A percentile compares a stretch with the other conserved stretches of the same genome.
These are phyloP conservation scores for Backusella macrospora DNA, from an alignment of 192 early-diverging fungal genomes.

Conservation along the genomic window DNA sequence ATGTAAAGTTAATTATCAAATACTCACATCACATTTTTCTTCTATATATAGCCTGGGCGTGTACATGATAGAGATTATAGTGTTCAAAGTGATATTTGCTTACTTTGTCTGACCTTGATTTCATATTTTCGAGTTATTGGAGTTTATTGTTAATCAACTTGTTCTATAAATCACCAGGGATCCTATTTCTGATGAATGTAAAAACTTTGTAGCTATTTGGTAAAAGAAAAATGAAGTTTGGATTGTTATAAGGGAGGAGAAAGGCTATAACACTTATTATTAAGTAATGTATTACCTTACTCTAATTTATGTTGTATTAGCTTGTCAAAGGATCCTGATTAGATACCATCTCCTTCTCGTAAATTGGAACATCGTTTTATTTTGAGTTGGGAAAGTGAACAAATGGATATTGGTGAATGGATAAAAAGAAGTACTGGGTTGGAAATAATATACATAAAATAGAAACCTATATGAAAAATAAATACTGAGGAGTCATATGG, in stretches of 20 bases:
- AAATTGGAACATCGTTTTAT: conserved; percentile 76
- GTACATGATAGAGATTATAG: conserved; percentile 90
- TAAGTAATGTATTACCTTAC: too few relatives aligned
- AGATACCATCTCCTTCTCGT: conserved; percentile 66
- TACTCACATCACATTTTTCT: too few relatives aligned
- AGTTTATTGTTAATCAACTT: conserved; percentile 90
- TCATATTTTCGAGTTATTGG: conserved; percentile 93
- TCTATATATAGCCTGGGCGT: conserved; percentile 78
- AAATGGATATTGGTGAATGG: conserved; percentile 60
- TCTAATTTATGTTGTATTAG: conserved; percentile 42
- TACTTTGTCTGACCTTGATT: conserved; percentile 87
- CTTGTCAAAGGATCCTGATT: conserved; percentile 74
- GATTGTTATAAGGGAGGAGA: too few relatives aligned
- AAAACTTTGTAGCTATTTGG: conserved; percentile 75
- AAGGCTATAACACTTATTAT: too few relatives aligned
- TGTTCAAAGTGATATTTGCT: conserved; percentile 95
- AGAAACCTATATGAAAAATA: too few relatives aligned
- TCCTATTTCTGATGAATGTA: conserved; percentile 57
- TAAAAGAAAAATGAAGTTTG: too few relatives aligned
- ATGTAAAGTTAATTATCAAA: conserved; percentile 56
- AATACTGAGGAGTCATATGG: too few relatives aligned
- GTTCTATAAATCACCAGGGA: conserved; percentile 66
- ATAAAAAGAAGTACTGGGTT: conserved; percentile 44
- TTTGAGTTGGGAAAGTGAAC: conserved; percentile 54
- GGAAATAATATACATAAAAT: too few relatives aligned